A percentile compares a stretch with the other conserved stretches of the same genome.
Evolutionary conservation across 2,329 filamentous ascomycete genomes (phyloP).

Genomic region (Neonectria ditissima): DNA sequence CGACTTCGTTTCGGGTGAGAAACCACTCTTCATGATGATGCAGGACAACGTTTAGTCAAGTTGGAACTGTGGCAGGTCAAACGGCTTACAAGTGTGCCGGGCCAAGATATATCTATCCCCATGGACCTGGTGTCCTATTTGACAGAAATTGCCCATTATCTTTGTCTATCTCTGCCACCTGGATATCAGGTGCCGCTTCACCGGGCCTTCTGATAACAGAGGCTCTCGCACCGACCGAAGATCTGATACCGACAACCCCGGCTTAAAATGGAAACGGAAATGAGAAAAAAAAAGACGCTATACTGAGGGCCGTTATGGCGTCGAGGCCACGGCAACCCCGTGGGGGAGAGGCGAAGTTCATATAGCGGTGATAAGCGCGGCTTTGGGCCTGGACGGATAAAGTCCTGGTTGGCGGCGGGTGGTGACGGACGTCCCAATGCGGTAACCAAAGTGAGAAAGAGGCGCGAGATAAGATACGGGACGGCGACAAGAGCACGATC

Average conservation of each 20-base stretch:
- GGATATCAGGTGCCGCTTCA: not conserved
- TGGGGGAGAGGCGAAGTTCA: conserved; percentile 3
- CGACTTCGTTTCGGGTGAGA: conserved; percentile 14
- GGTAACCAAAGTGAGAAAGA: conserved; percentile 28
- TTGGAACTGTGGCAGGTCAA: not conserved
- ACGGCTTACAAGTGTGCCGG: not conserved
- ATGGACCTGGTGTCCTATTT: not conserved
- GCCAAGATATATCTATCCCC: not conserved
- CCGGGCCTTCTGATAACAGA: conserved; percentile 4
- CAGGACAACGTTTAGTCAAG: not conserved
- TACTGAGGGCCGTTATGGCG: not conserved
- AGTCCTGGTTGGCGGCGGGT: conserved; percentile 1
- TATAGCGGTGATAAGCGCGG: conserved; percentile 21
- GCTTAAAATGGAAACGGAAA: conserved; percentile 14
- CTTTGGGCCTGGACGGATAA: conserved; percentile 1
- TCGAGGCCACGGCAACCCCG: conserved; percentile 11
- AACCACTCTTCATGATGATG: conserved; percentile 20
- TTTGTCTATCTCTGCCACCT: not conserved
- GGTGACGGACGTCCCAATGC: conserved; percentile 10
- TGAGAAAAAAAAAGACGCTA: conserved; percentile 14
- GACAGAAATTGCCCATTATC: not conserved
- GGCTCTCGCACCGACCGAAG: not conserved
- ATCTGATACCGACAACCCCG: not conserved
- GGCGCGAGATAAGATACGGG: not conserved
- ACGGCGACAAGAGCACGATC: not conserved